Conservation (phyloP, 2,329 filamentous ascomycete genomes). For the Colletotrichum tamarilloi region DNA sequence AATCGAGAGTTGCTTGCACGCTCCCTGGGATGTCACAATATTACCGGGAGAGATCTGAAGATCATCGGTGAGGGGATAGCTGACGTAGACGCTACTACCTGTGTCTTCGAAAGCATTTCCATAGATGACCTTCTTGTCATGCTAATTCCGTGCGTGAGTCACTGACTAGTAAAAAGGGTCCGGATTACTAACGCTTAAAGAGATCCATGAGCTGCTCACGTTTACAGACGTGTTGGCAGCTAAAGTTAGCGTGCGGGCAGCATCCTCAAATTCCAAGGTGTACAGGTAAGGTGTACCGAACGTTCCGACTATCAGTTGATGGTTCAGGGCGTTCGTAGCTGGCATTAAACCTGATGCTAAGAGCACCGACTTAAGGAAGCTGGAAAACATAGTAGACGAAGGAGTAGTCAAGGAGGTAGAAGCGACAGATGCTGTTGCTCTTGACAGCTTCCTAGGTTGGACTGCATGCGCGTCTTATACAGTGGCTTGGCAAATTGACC, state of each 20-base stretch:
- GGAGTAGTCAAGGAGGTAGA: too few relatives aligned
- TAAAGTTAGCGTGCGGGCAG: not conserved
- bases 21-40: not conserved
- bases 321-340: not conserved
- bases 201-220: conserved; percentile 14
- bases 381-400: not conserved
- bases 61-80: not conserved
- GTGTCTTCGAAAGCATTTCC: conserved; percentile 7
- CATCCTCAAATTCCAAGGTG: conserved; percentile 10
- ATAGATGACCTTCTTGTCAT: conserved; percentile 3
- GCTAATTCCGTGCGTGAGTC: not conserved
- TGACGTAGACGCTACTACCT: conserved; percentile 6
- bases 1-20: not conserved
- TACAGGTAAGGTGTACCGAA: conserved; percentile 11
- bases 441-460: too few relatives aligned
- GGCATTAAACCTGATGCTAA: not conserved
- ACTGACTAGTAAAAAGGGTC: not conserved
- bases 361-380: not conserved
- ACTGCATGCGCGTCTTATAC: too few relatives aligned
- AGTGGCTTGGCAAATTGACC: too few relatives aligned
- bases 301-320: conserved; percentile 2
- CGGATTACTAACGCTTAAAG: not conserved
- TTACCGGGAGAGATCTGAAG: not conserved
- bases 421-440: too few relatives aligned
- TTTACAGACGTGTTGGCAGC: conserved; percentile 2